phyloP scores from a whole-genome alignment of 345 rosid genomes.

The Eucalyptus cladocalyx region DNA sequence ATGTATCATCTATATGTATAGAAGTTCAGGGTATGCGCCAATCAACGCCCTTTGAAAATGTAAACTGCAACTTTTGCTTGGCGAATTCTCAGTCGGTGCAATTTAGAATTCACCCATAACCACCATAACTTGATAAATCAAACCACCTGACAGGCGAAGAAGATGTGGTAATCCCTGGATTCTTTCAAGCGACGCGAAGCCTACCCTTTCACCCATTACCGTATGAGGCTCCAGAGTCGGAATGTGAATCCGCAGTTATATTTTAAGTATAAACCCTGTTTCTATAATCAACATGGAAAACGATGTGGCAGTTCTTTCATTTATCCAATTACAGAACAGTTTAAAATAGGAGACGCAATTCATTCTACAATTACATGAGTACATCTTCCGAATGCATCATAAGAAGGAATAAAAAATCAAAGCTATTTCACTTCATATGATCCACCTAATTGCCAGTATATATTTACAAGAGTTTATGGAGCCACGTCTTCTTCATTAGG shows the following conservation, averaged over 20 bases:
- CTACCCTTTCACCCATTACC: background rate
- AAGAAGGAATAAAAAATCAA: background rate
- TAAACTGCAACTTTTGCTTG: background rate
- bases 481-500: background rate
- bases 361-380: background rate
- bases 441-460: background rate
- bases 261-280: background rate
- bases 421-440: background rate
- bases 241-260: background rate
- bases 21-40: background rate
- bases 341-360: background rate
- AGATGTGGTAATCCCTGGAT: background rate
- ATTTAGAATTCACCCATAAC: background rate
- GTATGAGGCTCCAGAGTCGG: background rate
- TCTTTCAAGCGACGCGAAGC: background rate
- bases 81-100: background rate
- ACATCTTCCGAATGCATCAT: background rate
- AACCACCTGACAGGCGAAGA: background rate
- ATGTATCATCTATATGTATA: fast-evolving
- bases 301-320: background rate
- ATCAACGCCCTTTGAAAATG: background rate
- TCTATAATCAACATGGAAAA: background rate
- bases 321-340: background rate
- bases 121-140: background rate
- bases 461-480: background rate